Conservation (phyloP, 1,139 yeast species). For the Yamadazyma dendronema region DNA sequence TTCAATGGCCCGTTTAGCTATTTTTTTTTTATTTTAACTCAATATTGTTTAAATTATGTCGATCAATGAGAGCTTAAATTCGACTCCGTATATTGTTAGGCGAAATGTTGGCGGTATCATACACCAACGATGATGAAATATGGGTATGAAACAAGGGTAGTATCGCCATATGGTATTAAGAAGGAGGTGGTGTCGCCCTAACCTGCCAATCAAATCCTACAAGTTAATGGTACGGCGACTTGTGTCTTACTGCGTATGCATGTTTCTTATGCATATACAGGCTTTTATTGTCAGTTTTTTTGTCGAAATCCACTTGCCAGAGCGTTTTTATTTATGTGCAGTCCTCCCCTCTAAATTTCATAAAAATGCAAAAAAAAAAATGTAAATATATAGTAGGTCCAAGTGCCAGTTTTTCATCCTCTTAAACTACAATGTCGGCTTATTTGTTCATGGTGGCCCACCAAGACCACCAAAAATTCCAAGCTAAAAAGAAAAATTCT, state of each 20-base stretch:
- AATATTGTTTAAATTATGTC: neutral
- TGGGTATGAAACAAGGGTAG: no score
- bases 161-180: no score
- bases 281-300: neutral
- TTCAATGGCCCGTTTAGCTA: neutral
- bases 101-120: no score
- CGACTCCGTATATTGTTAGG: no score
- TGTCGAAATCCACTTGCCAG: neutral
- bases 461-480: slow-evolving; percentile 8
- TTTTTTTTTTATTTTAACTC: no score
- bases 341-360: neutral
- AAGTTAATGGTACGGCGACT: neutral
- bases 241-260: neutral
- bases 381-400: no score
- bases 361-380: no score
- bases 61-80: neutral
- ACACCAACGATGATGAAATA: no score
- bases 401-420: no score
- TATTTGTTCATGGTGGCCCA: slow-evolving; percentile 15
- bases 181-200: no score
- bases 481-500: slow-evolving; percentile 2
- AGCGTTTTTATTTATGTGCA: neutral
- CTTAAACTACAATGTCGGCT: slow-evolving; percentile 14
- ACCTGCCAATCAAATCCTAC: neutral
- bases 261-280: neutral